phyloP scores from a whole-genome alignment of 495 filamentous ascomycete genomes.

The Penicillium taxi region DNA sequence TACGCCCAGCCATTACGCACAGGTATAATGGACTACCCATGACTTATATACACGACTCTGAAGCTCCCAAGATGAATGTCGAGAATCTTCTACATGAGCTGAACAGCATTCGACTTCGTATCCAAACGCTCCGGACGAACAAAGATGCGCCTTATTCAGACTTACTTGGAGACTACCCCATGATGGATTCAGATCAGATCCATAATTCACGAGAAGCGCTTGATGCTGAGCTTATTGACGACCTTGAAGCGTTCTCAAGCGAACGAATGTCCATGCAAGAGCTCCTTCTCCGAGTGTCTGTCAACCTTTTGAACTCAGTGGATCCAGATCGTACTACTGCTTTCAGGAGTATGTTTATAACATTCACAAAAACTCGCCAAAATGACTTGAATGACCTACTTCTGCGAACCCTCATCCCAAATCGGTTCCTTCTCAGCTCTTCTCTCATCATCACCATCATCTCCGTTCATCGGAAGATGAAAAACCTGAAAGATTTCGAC shows the following conservation, averaged over 20 bases:
- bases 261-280: slow-evolving; percentile 31
- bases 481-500: slow-evolving; percentile 38
- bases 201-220: slow-evolving; percentile 15
- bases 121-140: slow-evolving; percentile 20
- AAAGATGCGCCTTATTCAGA: slow-evolving; percentile 20
- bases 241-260: slow-evolving; percentile 25
- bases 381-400: slow-evolving; percentile 36
- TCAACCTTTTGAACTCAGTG: slow-evolving; percentile 25
- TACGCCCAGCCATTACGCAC: slow-evolving; percentile 36
- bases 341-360: slow-evolving; percentile 28
- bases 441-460: slow-evolving; percentile 33
- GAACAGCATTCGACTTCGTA: slow-evolving; percentile 23
- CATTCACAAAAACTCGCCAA: slow-evolving; percentile 34
- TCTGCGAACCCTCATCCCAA: slow-evolving; percentile 32
- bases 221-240: slow-evolving; percentile 24
- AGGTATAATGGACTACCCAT: slow-evolving; percentile 31
- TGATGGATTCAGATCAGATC: slow-evolving; percentile 7
- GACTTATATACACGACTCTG: slow-evolving; percentile 23
- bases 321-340: slow-evolving; percentile 32
- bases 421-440: slow-evolving; percentile 30
- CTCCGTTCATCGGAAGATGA: slow-evolving; percentile 33
- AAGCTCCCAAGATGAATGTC: slow-evolving; percentile 25
- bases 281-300: slow-evolving; percentile 28
- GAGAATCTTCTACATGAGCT: slow-evolving; percentile 27
- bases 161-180: slow-evolving; percentile 16